Base-by-base conservation (phyloP, 140 eudicot genomes). In the Stevia rebaudiana region DNA sequence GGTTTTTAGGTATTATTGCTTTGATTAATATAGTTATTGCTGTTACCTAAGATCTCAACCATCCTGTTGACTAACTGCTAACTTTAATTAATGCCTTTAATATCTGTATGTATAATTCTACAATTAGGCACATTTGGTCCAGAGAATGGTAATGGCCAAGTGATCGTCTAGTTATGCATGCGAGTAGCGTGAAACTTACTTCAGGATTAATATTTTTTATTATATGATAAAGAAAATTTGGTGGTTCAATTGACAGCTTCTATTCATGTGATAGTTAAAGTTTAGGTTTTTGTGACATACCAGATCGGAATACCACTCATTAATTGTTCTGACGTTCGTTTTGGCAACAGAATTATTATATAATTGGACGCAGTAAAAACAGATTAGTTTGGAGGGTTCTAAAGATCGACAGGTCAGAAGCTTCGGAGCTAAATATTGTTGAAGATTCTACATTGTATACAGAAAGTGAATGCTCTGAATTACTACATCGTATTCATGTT, bases 361-460 rank as follows among this genome's bases (percentile, higher is more conserved):
- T 92, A 86, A 67, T 92, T 73, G 99, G 99, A 71, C 79, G 86
- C 50, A 94, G 82, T 77, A 92, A 85, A 61, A 75, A 63, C 64
- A 80, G 83, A 80, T 71, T 82, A 11, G 68, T 70, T 28, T 89
- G 91, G 94, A 81, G 86, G 63, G 88, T 92, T 28, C 64, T 92
- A 68, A 92, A 92, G 94, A 81, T 92, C 28, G 83, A 76, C 73
- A 83, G 96, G 71, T 81, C 74, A 67, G 98, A 83, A 66, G 81
- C 84, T 71, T 79, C 78, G 0, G 90, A 88, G 80, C 85, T 88
- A 17, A 80, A 60, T 68, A 74, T 92, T 33, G 28, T 23, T 57
- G 96, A 92, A 74, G 99, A 92, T 79, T 67, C 94, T 46, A 80
- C 95, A 3, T 41, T 61, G 43, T 92, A 92, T 72, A 74, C 90